A percentile compares a stretch with the other conserved stretches of the same genome.
These are phyloP conservation scores for Eutypa lata DNA, from an alignment of 2,329 filamentous ascomycete species.

Conservation along the genomic window DNA sequence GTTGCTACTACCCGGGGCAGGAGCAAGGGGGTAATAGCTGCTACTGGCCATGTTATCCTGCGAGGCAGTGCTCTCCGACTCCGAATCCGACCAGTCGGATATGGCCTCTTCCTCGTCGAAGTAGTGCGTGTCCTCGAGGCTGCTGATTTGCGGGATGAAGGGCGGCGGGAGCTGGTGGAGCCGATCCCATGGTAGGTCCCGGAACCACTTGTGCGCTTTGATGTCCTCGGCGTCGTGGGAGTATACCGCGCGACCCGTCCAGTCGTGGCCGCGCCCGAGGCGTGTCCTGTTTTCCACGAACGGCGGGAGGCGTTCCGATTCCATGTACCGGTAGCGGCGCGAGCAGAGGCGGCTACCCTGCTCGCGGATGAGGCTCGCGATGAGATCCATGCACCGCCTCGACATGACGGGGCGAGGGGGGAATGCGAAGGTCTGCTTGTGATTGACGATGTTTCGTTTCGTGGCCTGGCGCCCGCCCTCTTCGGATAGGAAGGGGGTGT, in stretches of 20 bases:
- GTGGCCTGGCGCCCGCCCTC: constrained; percentile 71
- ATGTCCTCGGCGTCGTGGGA: constrained; percentile 84
- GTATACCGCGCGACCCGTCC: constrained; percentile 64
- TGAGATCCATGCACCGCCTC: constrained; percentile 71
- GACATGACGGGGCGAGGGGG: constrained; percentile 65
- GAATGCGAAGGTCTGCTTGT: constrained; percentile 68
- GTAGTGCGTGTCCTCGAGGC: constrained; percentile 76
- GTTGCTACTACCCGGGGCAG: too few species aligned
- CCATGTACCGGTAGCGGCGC: constrained; percentile 67
- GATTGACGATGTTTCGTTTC: constrained; percentile 79
- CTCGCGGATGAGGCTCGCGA: constrained; percentile 68
- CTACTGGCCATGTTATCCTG: constrained; percentile 23
- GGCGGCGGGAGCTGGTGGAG: constrained; percentile 71
- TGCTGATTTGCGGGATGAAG: constrained; percentile 71
- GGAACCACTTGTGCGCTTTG: constrained; percentile 85
- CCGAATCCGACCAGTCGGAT: constrained; percentile 56
- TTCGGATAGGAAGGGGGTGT: constrained; percentile 83
- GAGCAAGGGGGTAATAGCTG: background rate
- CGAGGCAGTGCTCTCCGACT: constrained; percentile 23
- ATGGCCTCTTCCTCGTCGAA: constrained; percentile 82
- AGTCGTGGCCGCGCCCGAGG: constrained; percentile 24
- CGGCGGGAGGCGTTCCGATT: constrained; percentile 34
- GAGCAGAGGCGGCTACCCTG: constrained; percentile 76
- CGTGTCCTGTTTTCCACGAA: constrained; percentile 24
- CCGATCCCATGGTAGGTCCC: constrained; percentile 71